Conservation (phyloP, 371 early-diverging fungal genomes). For the Mucor racemosus region DNA sequence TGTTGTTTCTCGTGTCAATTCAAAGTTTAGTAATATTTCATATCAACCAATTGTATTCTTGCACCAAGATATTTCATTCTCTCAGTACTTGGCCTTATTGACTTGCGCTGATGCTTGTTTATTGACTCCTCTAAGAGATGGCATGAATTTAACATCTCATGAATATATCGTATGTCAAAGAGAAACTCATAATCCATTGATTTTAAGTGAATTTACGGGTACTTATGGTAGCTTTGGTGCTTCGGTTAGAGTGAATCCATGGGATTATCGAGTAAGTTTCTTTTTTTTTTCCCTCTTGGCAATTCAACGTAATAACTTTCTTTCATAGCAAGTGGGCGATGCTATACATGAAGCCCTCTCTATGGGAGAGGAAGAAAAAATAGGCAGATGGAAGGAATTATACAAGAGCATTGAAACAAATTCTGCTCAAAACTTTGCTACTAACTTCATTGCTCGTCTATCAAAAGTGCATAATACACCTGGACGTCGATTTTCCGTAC, state of each 20-base stretch:
- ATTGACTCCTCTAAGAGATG: slow-evolving; percentile 93
- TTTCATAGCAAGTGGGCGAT: slow-evolving; percentile 73
- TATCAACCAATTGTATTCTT: slow-evolving; percentile 94
- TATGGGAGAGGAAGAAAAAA: slow-evolving; percentile 68
- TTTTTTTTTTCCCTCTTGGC: background rate
- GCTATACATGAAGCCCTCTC: slow-evolving; percentile 75
- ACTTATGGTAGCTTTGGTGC: slow-evolving; percentile 92
- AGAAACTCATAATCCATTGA: slow-evolving; percentile 81
- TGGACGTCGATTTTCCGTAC: slow-evolving; percentile 56
- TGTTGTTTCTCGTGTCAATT: slow-evolving; percentile 89
- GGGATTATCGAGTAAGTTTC: slow-evolving; percentile 66
- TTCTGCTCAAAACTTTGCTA: slow-evolving; percentile 72
- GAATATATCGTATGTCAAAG: slow-evolving; percentile 95
- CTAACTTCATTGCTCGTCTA: slow-evolving; percentile 19
- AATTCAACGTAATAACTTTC: background rate
- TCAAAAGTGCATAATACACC: slow-evolving; percentile 61
- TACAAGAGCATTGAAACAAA: slow-evolving; percentile 75
- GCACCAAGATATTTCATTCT: slow-evolving; percentile 84
- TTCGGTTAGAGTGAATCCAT: slow-evolving; percentile 88
- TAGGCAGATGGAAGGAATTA: slow-evolving; percentile 24
- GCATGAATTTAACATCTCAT: slow-evolving; percentile 97
- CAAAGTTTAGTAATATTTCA: slow-evolving; percentile 89
- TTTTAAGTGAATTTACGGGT: slow-evolving; percentile 95
- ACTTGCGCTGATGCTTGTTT: slow-evolving; percentile 90
- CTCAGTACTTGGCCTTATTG: slow-evolving; percentile 91